Base-by-base conservation (phyloP, 2,329 filamentous ascomycete genomes). In the Fusarium nygamai region DNA sequence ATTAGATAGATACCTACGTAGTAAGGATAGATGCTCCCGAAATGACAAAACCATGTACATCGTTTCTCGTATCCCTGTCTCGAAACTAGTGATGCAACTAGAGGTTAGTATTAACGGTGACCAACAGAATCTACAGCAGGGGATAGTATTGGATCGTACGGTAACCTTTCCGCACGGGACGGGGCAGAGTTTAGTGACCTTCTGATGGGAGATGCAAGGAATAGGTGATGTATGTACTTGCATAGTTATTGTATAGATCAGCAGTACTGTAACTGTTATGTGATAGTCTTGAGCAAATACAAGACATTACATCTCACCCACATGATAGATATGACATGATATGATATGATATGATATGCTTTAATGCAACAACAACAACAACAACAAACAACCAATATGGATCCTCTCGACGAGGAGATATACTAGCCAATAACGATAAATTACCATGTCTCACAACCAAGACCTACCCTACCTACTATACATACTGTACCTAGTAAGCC, bases 1-100 rank as follows among this genome's bases (percentile, higher is more conserved):
- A 73, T 73, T 73, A 66, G 71, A 73, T 69, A 33, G 29, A 24
- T 33, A 33, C 16, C 10, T 34, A 34, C 34, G 34, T 34, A 17
- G 34, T 31, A 33, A 31, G 24, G 44, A 24, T 62, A 62, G 70
- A 60, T 66, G 47, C 36, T n/a, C n/a, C 34, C n/a, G 22, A 22
- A 46, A 19, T 27, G 47, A 39, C 39, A 33, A 17, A 27, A 22
- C 16, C 5, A 41, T 61, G 54, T 33, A 62, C 41, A 68, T 68
- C 41, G 56, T 41, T 53, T n/a, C 43, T 47, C n/a, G 44, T 39
- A 43, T 50, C 48, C 48, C 38, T 69, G 64, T 63, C 57, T 69
- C 43, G 27, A 38, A 63, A 63, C 57, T 50, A 69, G 44, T 31
- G 53, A 56, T 50, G 66, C 51, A 61, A 34, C 43, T 48, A 64